Evolutionary conservation across 2,329 filamentous ascomycete species (phyloP), one percentile per base, ranked within the genome.

Genomic region (Curvularia verruculosa): DNA sequence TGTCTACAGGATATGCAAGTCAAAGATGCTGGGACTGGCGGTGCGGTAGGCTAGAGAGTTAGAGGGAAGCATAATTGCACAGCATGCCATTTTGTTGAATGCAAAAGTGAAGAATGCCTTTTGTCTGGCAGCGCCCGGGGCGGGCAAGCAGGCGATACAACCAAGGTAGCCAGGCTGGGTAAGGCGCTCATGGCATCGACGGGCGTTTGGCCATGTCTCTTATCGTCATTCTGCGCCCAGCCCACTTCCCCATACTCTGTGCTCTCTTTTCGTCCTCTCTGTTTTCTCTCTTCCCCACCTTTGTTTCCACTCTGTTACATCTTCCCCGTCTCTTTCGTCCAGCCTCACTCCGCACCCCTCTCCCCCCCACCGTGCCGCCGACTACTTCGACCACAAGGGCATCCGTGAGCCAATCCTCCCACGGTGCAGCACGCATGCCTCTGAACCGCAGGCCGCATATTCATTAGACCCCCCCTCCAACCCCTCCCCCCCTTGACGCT

Each of bases 11-110:
- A 44, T 21, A 71, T 70, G 68, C 70, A 63, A 67, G 68, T 70
- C 70, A 71, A 61, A n/a, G 67, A 68, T 68, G 59, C 63, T 50
- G 54, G 66, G 37, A 60, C 65, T 67, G 63, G 66, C 61, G 13
- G 63, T 63, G 56, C 51, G 36, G 61, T 43, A 49, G 44, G 59
- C 56, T 54, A 50, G 56, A 52, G 57, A 44, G n/a, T 18, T 13
- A 43, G 43, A 28, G 23, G 41, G 6, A 29, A 28, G 41, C 10
- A 45, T n/a, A 45, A 43, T 43, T 21, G 12, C 40, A 43, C 19
- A 19, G 31, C 31, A 36, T 36, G 31, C 31, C 40, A 19, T 23
- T 24, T 7, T 43, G 40, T 43, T n/a, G 21, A 24, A 43, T 26
- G 40, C 21, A 8, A 43, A 43, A 43, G 40, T 43, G 40, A 41